Evolutionary conservation across 768 basidiomycete genomes (phyloP).

Genomic region (Hypsizygus marmoreus): DNA sequence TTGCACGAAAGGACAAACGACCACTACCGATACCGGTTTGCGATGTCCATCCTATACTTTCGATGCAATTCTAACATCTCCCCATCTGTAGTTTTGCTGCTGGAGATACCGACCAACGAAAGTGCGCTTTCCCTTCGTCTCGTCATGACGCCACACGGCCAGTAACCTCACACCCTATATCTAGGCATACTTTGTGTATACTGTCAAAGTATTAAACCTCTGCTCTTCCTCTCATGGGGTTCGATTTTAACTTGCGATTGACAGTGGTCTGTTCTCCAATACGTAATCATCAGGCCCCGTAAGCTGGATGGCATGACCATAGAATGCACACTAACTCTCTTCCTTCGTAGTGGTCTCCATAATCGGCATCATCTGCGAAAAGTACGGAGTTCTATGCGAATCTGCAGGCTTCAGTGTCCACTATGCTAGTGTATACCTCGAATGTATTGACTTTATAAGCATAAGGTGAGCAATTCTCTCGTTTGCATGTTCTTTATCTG

Average conservation of each 20-base stretch:
- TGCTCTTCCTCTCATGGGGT: constrained; percentile 6
- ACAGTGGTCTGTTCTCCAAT: constrained; percentile 89
- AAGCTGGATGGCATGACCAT: too few species aligned
- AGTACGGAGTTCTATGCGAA: constrained; percentile 68
- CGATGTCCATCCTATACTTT: constrained; percentile 11
- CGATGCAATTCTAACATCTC: background rate
- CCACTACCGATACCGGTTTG: constrained; percentile 68
- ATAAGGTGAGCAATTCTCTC: constrained; percentile 57
- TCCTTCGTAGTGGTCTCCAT: constrained; percentile 70
- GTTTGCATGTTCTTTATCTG: background rate
- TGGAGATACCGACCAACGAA: constrained; percentile 84
- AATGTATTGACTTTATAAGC: constrained; percentile 74
- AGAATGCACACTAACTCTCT: too few species aligned
- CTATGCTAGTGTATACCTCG: constrained; percentile 71
- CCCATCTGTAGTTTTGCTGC: constrained; percentile 62
- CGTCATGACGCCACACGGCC: too few species aligned
- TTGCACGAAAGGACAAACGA: constrained; percentile 79
- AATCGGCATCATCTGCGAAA: constrained; percentile 77
- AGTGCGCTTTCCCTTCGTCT: constrained; percentile 31
- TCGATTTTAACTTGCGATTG: constrained; percentile 1
- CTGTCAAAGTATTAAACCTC: constrained; percentile 59
- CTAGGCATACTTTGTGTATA: constrained; percentile 87
- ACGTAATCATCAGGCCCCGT: constrained; percentile 70
- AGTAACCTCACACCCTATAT: constrained; percentile 5
- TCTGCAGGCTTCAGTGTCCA: constrained; percentile 57